These are phyloP conservation scores for Fulvia fulva DNA, from an alignment of 2,329 filamentous ascomycete species.

Conservation along the genomic window DNA sequence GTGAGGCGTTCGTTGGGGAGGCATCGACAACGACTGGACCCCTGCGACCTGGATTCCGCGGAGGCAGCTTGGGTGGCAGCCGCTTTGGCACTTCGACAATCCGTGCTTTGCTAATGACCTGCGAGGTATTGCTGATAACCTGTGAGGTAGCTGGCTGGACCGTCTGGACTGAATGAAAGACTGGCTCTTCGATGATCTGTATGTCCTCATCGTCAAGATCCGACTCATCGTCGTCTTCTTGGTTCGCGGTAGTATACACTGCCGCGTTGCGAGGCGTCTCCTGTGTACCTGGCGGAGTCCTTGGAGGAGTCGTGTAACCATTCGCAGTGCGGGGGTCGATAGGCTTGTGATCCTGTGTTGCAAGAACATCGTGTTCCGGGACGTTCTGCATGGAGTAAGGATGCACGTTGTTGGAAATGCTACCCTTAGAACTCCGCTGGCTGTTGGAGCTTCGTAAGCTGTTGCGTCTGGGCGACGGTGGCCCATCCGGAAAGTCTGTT, in stretches of 20 bases:
- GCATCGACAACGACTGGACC: slow-evolving; percentile 34
- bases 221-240: slow-evolving; percentile 42
- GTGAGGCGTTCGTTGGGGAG: slow-evolving; percentile 15
- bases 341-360: slow-evolving; percentile 8
- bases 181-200: slow-evolving; percentile 44
- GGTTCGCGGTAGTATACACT: slow-evolving; percentile 11
- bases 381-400: slow-evolving; percentile 25
- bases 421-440: slow-evolving; percentile 24
- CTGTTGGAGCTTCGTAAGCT: slow-evolving; percentile 14
- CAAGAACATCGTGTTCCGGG: slow-evolving; percentile 28
- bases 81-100: slow-evolving; percentile 83
- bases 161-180: slow-evolving; percentile 62
- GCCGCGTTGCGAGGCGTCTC: slow-evolving; percentile 1
- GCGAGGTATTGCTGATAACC: slow-evolving; percentile 49
- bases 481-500: slow-evolving; percentile 23
- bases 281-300: slow-evolving; percentile 24
- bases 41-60: slow-evolving; percentile 63
- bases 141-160: slow-evolving; percentile 49
- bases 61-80: slow-evolving; percentile 70
- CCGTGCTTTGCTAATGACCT: slow-evolving; percentile 61
- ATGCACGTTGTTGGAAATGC: slow-evolving; percentile 15
- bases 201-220: slow-evolving; percentile 50
- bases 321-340: slow-evolving; percentile 19
- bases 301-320: slow-evolving; percentile 32
- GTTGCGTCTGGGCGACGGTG: slow-evolving; percentile 17